These are phyloP conservation scores for Solanum neorickii DNA, from an alignment of 257 asterid genomes.

Conservation along the genomic window DNA sequence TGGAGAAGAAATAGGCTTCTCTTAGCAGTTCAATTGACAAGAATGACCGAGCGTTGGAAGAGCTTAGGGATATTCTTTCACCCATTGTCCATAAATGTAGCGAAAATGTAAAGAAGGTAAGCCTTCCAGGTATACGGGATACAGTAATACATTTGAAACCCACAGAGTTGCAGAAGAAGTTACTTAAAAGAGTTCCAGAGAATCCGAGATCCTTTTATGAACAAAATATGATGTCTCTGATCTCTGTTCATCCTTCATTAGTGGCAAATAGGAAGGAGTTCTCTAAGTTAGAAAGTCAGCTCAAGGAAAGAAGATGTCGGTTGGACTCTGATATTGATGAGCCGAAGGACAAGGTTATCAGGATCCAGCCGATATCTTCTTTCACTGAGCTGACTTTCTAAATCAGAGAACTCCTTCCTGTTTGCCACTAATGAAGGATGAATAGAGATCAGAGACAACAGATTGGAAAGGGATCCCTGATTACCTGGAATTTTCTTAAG, in stretches of 20 bases:
- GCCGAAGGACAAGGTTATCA: background rate
- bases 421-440: background rate
- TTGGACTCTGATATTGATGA: background rate
- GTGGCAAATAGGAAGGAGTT: background rate
- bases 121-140: slow-evolving; percentile 51
- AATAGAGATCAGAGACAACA: background rate
- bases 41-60: slow-evolving; percentile 14
- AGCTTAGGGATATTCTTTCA: slow-evolving; percentile 32
- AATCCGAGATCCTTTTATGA: slow-evolving; percentile 9
- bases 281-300: background rate
- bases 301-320: background rate
- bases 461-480: background rate
- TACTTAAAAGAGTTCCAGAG: slow-evolving; percentile 1
- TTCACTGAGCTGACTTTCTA: background rate
- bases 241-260: background rate
- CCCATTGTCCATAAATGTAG: slow-evolving; percentile 54
- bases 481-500: too few species aligned
- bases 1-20: slow-evolving; percentile 16
- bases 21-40: slow-evolving; percentile 24
- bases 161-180: slow-evolving; percentile 27
- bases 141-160: slow-evolving; percentile 35
- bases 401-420: background rate
- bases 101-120: slow-evolving; percentile 41
- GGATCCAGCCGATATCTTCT: background rate
- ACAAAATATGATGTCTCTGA: background rate